Base-by-base conservation (phyloP, 2,329 filamentous ascomycete genomes). In the Hortaea sp. region DNA sequence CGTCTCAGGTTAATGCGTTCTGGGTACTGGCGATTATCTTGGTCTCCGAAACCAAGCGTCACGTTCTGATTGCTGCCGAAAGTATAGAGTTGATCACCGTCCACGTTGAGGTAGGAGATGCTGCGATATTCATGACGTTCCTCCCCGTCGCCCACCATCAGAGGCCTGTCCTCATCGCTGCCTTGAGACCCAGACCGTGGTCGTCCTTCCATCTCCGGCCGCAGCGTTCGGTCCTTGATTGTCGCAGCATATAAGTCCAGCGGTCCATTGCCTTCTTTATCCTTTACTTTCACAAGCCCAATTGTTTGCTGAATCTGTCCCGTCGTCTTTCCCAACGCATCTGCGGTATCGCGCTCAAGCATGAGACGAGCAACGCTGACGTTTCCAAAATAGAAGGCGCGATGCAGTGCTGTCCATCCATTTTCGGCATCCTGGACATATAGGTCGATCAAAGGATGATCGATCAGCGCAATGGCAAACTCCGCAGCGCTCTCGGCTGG, bases 31-130 rank as follows among this genome's bases (percentile, higher is more conserved):
- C 92, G 81, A 61, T 98, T 90, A 63, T 95, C 88, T 58, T 94
- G 84, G 61, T 98, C 89, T n/a, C 89, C 89, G 49, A 97, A 83
- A 1, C 92, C 92, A 20, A 98, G 76, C 0, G 86, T 92, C 7
- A 94, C 69, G 56, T 98, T 98, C 61, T 92, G 94, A 67, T 95
- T 98, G 66, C 89, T 97, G 42, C 92, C 92, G 66, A 97, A 95
- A 1, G 88, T 84, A 59, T 88, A 97, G 1, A 95, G 70, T 61
- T 98, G 92, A 58, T 95, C 87, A 6, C 88, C 90, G 20, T 71
- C 64, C 28, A 82, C 58, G 44, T 67, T 53, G 39, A 57, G 38
- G 32, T 49, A 55, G 0, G 49, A 32, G n/a, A 61, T 58, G 20
- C 49, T 48, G 2, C 42, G 43, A 9, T 44, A 29, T 27, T 39